Conservation (phyloP, 139 green algal genomes). For the Chlorokybus atmophyticus region DNA sequence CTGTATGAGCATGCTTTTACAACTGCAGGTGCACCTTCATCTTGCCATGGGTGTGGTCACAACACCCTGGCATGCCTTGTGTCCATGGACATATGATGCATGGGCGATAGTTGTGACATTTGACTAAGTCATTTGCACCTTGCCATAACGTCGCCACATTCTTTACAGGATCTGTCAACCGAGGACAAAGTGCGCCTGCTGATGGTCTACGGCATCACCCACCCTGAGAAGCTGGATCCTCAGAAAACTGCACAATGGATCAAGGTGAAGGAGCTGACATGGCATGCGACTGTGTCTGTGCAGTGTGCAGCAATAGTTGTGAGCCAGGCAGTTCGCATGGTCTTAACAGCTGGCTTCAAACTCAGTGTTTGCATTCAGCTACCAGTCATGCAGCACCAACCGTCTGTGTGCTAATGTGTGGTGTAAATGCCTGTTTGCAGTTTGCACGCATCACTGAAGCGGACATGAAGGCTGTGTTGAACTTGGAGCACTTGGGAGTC, state of each 20-base stretch:
- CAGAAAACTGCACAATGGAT: constrained; percentile 57
- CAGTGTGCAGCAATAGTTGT: too few relatives aligned
- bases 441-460: too few relatives aligned
- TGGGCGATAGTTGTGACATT: too few relatives aligned
- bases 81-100: neutral
- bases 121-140: too few relatives aligned
- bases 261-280: constrained; percentile 37
- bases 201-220: constrained; percentile 82
- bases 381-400: too few relatives aligned
- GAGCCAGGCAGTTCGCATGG: too few relatives aligned
- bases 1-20: neutral
- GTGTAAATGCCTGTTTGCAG: too few relatives aligned
- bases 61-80: neutral
- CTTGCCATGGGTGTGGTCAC: constrained; percentile 13
- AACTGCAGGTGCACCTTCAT: neutral
- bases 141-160: too few relatives aligned
- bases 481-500: constrained; percentile 83
- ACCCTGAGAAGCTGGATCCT: constrained; percentile 83
- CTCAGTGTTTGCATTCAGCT: too few relatives aligned
- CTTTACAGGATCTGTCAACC: too few relatives aligned
- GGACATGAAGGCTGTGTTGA: constrained; percentile 71
- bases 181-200: constrained; percentile 75
- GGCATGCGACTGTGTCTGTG: neutral
- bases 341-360: too few relatives aligned
- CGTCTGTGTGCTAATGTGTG: too few relatives aligned